These are phyloP conservation scores for Pelargonium nanum DNA, from an alignment of 345 rosid species.

Conservation along the genomic window DNA sequence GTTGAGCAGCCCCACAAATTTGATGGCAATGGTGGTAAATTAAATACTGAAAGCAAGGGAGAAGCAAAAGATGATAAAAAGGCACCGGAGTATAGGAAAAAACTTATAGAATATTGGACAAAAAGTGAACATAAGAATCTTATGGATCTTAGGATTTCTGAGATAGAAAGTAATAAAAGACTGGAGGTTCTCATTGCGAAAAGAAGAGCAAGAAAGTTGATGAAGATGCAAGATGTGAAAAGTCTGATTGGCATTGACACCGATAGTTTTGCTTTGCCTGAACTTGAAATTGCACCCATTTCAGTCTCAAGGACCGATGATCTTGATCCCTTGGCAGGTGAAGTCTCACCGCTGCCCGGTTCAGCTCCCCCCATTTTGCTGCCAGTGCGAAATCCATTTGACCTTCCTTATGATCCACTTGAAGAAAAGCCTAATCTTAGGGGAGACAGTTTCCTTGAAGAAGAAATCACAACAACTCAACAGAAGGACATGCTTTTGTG, in stretches of 20 bases:
- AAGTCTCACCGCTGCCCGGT: slow-evolving; percentile 41
- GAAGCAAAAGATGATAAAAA: slow-evolving; percentile 34
- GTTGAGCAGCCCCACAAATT: slow-evolving; percentile 16
- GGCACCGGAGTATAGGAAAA: slow-evolving; percentile 17
- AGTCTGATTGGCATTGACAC: background rate
- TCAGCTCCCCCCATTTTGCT: slow-evolving; percentile 78
- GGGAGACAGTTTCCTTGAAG: slow-evolving; percentile 57
- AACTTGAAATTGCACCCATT: slow-evolving; percentile 27
- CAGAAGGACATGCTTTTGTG: slow-evolving; percentile 48
- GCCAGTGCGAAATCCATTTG: slow-evolving; percentile 63
- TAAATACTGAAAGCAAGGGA: slow-evolving; percentile 21
- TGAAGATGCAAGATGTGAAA: slow-evolving; percentile 19
- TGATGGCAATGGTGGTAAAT: slow-evolving; percentile 17
- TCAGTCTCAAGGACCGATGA: slow-evolving; percentile 27
- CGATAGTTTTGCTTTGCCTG: background rate
- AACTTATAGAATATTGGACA: slow-evolving; percentile 63
- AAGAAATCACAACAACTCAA: slow-evolving; percentile 32
- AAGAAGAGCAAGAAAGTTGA: slow-evolving; percentile 52
- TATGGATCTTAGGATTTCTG: slow-evolving; percentile 75
- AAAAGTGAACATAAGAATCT: slow-evolving; percentile 76
- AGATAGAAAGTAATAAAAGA: slow-evolving; percentile 72
- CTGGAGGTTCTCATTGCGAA: slow-evolving; percentile 64
- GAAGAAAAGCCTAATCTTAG: slow-evolving; percentile 75
- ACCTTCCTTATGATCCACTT: slow-evolving; percentile 64
- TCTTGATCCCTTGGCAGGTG: slow-evolving; percentile 18